A percentile compares a stretch with the other conserved stretches of the same genome.
These are phyloP conservation scores for Wickerhamiella azymoides DNA, from an alignment of 805 yeast species.

Conservation along the genomic window DNA sequence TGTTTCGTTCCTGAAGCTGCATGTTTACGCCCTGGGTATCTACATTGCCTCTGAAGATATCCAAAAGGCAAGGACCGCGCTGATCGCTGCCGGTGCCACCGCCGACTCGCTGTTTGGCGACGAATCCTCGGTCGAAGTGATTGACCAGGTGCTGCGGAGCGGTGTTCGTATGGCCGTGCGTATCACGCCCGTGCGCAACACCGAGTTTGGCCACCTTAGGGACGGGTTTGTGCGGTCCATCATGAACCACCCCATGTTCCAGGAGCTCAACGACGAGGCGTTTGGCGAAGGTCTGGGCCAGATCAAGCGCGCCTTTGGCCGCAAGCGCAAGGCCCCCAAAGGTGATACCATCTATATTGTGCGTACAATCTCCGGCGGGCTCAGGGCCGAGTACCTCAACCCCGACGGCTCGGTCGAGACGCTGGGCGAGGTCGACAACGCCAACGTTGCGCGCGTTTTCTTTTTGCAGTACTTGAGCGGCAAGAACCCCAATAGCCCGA, in stretches of 20 bases:
- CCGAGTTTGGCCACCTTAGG: constrained; percentile 77
- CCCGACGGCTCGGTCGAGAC: constrained; percentile 21
- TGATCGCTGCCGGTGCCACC: constrained; percentile 11
- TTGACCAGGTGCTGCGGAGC: constrained; percentile 43
- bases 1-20: constrained; percentile 70
- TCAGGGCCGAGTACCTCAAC: constrained; percentile 32
- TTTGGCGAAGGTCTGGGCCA: constrained; percentile 54
- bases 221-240: constrained; percentile 82
- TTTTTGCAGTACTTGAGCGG: constrained; percentile 68
- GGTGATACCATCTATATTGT: constrained; percentile 54
- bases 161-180: constrained; percentile 55
- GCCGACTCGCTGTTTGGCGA: constrained; percentile 27
- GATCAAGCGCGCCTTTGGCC: constrained; percentile 45
- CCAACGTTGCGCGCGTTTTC: constrained; percentile 50
- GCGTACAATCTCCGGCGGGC: constrained; percentile 33
- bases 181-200: constrained; percentile 75
- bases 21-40: constrained; percentile 77
- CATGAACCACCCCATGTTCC: constrained; percentile 49
- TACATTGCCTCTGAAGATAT: constrained; percentile 54
- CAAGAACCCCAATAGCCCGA: constrained; percentile 46
- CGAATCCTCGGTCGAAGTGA: constrained; percentile 36
- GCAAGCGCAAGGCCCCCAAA: constrained; percentile 61
- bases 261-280: constrained; percentile 31
- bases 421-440: constrained; percentile 50
- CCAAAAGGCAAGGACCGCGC: constrained; percentile 15